These are phyloP conservation scores for Pilasporangium apinafurcum DNA, from an alignment of 352 stramenopile species.

Conservation along the genomic window DNA sequence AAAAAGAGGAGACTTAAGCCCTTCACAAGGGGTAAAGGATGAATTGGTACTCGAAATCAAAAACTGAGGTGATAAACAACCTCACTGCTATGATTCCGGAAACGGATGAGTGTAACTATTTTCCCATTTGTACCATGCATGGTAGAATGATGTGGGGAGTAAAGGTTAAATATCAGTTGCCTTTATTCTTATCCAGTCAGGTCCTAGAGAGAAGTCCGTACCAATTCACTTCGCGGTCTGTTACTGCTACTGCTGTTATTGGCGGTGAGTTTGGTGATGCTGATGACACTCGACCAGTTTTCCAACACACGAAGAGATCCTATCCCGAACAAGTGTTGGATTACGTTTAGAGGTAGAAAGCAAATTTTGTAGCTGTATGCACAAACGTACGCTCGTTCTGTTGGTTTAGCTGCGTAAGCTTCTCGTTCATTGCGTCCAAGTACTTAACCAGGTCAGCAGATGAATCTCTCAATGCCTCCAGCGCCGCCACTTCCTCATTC, in stretches of 20 bases:
- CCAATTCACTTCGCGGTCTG: constrained; percentile 39
- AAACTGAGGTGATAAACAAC: too few relatives aligned
- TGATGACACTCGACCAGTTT: constrained; percentile 79
- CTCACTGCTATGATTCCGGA: too few relatives aligned
- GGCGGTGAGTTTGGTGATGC: constrained; percentile 51
- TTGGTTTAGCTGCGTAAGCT: constrained; percentile 70
- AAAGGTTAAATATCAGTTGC: neutral
- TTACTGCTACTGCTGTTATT: constrained; percentile 17
- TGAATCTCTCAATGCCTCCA: constrained; percentile 73
- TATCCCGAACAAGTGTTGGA: constrained; percentile 7
- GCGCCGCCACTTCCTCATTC: constrained; percentile 73
- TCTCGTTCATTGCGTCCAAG: constrained; percentile 67
- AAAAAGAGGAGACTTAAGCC: too few relatives aligned
- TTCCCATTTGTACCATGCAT: too few relatives aligned
- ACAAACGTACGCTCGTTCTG: constrained; percentile 68
- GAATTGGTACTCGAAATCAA: too few relatives aligned
- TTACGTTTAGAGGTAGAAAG: neutral
- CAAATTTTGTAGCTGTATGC: neutral
- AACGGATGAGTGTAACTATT: too few relatives aligned
- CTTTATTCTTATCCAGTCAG: neutral
- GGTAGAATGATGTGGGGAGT: constrained; percentile 1
- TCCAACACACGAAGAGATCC: constrained; percentile 73
- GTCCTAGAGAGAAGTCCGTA: constrained; percentile 39
- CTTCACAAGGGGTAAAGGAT: too few relatives aligned
- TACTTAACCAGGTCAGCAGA: constrained; percentile 71